Evolutionary conservation across 192 early-diverging fungal species (phyloP), one percentile per base, ranked within the genome.

Genomic region (Coemansia sp.): DNA sequence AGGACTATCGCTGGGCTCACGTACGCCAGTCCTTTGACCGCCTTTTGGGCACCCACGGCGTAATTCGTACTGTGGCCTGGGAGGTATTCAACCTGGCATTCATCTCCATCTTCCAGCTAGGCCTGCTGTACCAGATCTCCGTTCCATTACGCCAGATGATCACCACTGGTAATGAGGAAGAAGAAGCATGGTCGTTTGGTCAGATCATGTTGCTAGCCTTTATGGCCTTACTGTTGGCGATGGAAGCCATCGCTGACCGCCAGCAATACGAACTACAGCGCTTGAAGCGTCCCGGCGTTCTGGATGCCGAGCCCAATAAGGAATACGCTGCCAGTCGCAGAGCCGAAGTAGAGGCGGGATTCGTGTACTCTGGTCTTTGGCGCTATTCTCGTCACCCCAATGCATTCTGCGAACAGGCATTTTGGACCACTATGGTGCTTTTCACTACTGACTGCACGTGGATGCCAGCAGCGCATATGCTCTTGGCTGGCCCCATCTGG

Each of bases 231-330:
- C 64, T 88, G 14, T 72, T 95, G n/a, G 41, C 57, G 1, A 45
- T 75, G 33, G 94, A 98, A 75, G 82, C 81, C 0, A 59, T 88
- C 3, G 93, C 94, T 1, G 95, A 98, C 73, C 37, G 92, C 33
- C 94, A 98, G 64, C 93, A 95, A 71, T 95, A 85, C 77, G 64
- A 53, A 3, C 95, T 93, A 77, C 89, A 91, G 60, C 84, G 85
- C 64, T 51, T 67, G 36, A 82, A 29, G 76, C 83, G 27, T 66
- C 41, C 0, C 62, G 72, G 16, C 44, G 65, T 44, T 14, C 56
- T 19, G 14, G 54, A 31, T 57, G 13, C 54, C 0, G 54, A 57
- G 16, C 27, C 29, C 31, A 33, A 57, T 33, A 14, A 14, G 31
- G 54, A 13, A 6, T 72, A 68, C 21, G n/a, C 4, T 6, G 35